phyloP scores from a whole-genome alignment of 768 basidiomycete species.

The Rhodotorula paludigena region DNA sequence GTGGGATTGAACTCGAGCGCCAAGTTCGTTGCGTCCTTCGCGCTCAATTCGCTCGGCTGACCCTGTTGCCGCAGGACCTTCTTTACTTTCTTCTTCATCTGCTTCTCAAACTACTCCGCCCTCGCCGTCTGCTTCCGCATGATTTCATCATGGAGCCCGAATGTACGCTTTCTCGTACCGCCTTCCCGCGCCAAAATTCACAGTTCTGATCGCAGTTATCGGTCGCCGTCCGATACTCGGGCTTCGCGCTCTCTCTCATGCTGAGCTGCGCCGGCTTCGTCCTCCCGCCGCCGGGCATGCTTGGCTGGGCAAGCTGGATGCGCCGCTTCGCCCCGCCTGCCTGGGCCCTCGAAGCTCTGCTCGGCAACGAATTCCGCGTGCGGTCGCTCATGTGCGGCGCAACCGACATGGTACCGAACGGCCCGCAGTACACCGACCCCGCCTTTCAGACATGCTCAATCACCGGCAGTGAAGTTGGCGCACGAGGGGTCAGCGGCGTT shows the following conservation, averaged over 20 bases:
- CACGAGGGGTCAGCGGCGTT: conserved; percentile 16
- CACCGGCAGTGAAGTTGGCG: conserved; percentile 30
- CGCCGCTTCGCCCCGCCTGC: conserved; percentile 23
- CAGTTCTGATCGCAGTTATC: conserved; percentile 5
- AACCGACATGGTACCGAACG: conserved; percentile 16
- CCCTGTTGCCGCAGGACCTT: not conserved
- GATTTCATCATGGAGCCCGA: conserved; percentile 25
- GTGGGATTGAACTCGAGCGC: conserved; percentile 38
- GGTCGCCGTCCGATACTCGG: conserved; percentile 22
- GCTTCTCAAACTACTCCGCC: conserved; percentile 15
- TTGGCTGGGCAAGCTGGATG: conserved; percentile 25
- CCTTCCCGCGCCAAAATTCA: not conserved
- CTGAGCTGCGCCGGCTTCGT: conserved; percentile 24
- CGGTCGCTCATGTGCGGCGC: conserved; percentile 10
- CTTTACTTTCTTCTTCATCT: conserved; percentile 23
- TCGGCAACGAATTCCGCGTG: conserved; percentile 40
- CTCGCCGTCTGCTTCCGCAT: conserved; percentile 15
- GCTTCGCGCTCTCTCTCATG: conserved; percentile 7
- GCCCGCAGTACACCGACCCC: conserved; percentile 12
- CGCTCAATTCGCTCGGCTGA: not conserved
- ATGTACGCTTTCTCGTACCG: not conserved
- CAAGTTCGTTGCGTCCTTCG: conserved; percentile 36
- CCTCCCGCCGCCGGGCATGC: conserved; percentile 8
- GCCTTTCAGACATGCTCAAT: conserved; percentile 38
- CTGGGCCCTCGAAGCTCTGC: conserved; percentile 40